Conservation (phyloP, 2,329 filamentous ascomycete genomes). For the Sporothrix brunneoviolacea region DNA sequence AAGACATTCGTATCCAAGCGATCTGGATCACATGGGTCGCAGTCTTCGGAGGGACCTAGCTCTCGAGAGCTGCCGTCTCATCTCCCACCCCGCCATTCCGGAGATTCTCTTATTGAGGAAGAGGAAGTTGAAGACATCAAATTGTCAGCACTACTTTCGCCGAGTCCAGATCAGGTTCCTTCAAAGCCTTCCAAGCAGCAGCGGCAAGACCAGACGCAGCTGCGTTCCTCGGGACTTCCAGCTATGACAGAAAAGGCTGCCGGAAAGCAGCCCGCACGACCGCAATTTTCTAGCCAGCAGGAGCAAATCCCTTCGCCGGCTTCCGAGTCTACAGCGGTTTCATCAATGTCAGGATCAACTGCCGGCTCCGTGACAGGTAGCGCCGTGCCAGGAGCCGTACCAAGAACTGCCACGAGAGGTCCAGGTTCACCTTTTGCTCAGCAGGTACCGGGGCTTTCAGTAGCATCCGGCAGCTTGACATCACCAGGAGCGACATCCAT, state of each 20-base stretch:
- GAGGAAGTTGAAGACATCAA: not conserved
- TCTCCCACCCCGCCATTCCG: not conserved
- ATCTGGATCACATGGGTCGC: conserved; percentile 46
- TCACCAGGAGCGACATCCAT: no score
- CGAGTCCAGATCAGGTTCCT: not conserved
- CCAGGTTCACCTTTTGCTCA: not conserved
- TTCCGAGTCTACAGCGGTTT: conserved; percentile 1
- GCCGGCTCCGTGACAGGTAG: not conserved
- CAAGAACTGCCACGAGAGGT: not conserved
- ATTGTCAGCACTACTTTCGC: not conserved
- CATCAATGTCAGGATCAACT: conserved; percentile 1
- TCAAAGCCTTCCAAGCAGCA: not conserved
- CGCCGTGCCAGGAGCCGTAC: not conserved
- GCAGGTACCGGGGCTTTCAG: not conserved
- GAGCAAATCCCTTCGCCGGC: conserved; percentile 4
- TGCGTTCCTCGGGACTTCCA: conserved; percentile 8
- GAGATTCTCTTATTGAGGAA: conserved; percentile 6
- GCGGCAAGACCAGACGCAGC: not conserved
- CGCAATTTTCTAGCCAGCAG: conserved; percentile 12
- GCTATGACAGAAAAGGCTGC: conserved; percentile 37
- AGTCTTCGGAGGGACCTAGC: conserved; percentile 31
- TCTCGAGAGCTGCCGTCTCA: conserved; percentile 12
- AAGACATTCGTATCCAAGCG: conserved; percentile 40
- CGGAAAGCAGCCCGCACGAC: conserved; percentile 38
- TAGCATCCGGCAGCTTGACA: conserved; percentile 1